These are phyloP conservation scores for Aureobasidium sp. DNA, from an alignment of 2,329 filamentous ascomycete species.

Conservation along the genomic window DNA sequence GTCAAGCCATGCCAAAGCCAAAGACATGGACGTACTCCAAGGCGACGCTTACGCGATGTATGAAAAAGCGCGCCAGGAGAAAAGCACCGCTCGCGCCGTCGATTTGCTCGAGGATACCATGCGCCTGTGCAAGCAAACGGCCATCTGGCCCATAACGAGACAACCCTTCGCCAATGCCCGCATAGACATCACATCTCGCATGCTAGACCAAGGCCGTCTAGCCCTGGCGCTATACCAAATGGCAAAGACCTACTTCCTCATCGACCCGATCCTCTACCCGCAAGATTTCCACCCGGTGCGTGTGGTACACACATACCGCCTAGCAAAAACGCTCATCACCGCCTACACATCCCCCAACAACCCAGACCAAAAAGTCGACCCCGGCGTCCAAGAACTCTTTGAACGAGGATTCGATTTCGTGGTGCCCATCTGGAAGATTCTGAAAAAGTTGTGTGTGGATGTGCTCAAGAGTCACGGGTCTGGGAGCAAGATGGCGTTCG, in stretches of 20 bases:
- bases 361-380: neutral
- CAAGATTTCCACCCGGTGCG: constrained; percentile 47
- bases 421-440: constrained; percentile 13
- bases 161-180: constrained; percentile 51
- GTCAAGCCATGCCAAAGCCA: constrained; percentile 20
- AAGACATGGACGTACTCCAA: constrained; percentile 23
- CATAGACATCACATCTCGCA: constrained; percentile 45
- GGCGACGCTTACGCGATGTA: constrained; percentile 21
- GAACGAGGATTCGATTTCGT: constrained; percentile 18
- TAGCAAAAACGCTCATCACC: constrained; percentile 33
- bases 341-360: constrained; percentile 18
- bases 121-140: constrained; percentile 28
- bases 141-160: constrained; percentile 41
- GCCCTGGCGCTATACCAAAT: constrained; percentile 40
- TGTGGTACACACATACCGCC: constrained; percentile 40
- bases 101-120: constrained; percentile 23
- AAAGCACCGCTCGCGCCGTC: constrained; percentile 21
- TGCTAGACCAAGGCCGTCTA: constrained; percentile 34
- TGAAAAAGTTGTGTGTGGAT: constrained; percentile 12
- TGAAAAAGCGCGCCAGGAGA: constrained; percentile 18
- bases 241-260: constrained; percentile 44
- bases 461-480: constrained; percentile 17
- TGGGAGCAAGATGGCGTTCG: neutral
- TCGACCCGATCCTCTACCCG: constrained; percentile 47
- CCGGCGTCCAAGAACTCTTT: neutral